Evolutionary conservation across 176 grass and related monocot species (phyloP).

Genomic region (maize (Zea mays)): DNA sequence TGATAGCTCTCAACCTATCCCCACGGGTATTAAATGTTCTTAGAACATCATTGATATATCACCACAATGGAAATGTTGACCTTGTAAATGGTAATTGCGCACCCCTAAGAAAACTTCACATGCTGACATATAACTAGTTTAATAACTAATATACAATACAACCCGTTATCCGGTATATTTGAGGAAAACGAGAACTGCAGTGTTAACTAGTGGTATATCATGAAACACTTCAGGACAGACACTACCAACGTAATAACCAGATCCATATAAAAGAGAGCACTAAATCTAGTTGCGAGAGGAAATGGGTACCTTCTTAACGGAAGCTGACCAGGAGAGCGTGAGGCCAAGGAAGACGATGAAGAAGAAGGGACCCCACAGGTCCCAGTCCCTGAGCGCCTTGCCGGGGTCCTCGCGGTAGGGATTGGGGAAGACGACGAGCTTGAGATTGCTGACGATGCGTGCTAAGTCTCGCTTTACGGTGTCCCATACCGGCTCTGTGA

Average conservation of each 20-base stretch:
- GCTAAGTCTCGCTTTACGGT: conserved; percentile 96
- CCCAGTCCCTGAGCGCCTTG: conserved; percentile 98
- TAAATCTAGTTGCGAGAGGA: conserved; percentile 17
- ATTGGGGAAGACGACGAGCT: conserved; percentile 99
- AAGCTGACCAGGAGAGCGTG: conserved; percentile 93
- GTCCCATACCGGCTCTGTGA: conserved; percentile 98
- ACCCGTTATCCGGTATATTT: background rate
- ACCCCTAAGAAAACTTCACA: background rate
- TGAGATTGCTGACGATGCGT: conserved; percentile 96
- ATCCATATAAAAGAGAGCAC: background rate
- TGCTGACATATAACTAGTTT: background rate
- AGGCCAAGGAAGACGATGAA: conserved; percentile 99
- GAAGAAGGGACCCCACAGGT: conserved; percentile 97
- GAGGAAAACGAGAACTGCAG: background rate
- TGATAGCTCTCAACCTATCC: background rate
- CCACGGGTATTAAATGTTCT: too few species aligned
- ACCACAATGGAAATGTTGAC: background rate
- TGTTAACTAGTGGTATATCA: background rate
- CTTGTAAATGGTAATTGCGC: conserved; percentile 4
- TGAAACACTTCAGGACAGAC: background rate
- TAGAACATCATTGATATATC: too few species aligned
- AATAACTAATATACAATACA: background rate
- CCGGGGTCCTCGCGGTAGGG: conserved; percentile 92
- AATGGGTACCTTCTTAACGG: conserved; percentile 75
- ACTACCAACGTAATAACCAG: conserved; percentile 7